These are phyloP conservation scores for Vaccinium macrocarpon DNA, from an alignment of 148 eudicot species.

Conservation along the genomic window DNA sequence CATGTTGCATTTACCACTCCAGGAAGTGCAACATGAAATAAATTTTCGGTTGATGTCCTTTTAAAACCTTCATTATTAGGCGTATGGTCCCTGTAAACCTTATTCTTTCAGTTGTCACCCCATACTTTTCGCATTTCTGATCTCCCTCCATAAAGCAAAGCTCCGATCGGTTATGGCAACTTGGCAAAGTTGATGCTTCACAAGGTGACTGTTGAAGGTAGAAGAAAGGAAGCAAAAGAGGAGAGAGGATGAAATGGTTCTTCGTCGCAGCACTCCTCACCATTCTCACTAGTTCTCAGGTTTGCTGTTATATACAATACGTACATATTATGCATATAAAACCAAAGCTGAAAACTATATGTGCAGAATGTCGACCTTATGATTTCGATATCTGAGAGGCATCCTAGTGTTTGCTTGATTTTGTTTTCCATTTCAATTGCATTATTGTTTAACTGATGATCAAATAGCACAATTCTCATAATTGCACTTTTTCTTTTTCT, in stretches of 20 bases:
- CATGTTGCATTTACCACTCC: too few species aligned
- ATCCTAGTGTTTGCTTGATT: neutral
- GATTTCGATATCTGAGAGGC: neutral
- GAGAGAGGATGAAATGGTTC: conserved; percentile 51
- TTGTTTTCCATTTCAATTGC: neutral
- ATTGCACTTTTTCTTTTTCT: neutral
- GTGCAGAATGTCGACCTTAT: neutral
- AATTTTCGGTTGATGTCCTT: neutral
- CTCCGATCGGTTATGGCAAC: neutral
- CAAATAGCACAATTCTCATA: neutral
- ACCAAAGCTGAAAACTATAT: too few species aligned
- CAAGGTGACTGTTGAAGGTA: neutral
- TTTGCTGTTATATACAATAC: neutral
- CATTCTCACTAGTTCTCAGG: conserved; percentile 70
- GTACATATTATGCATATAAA: too few species aligned
- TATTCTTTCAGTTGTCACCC: neutral
- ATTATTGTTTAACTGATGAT: neutral
- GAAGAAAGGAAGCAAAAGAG: neutral
- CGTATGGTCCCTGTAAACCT: neutral
- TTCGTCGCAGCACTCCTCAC: conserved; percentile 67
- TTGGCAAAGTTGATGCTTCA: neutral
- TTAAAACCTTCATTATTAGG: neutral
- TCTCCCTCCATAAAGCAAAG: neutral
- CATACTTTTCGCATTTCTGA: neutral
- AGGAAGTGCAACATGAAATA: too few species aligned